A percentile compares a stretch with the other conserved stretches of the same genome.
Evolutionary conservation across 2,329 filamentous ascomycete species (phyloP).

Genomic region (Periglandula ipomoeae): DNA sequence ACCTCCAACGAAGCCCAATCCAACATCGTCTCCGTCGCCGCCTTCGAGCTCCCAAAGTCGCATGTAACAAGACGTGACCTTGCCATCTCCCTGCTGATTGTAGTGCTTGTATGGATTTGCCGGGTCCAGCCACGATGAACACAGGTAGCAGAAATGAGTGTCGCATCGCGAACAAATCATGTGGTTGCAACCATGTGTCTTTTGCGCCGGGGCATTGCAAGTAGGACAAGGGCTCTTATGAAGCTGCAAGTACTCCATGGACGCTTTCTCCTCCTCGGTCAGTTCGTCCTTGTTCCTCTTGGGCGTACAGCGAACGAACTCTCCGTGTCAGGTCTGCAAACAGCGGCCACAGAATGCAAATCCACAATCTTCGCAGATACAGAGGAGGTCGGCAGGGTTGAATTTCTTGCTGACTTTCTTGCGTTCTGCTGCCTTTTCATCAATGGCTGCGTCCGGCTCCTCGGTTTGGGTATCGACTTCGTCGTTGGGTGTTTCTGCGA

Average conservation of each 20-base stretch:
- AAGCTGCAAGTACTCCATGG: slow-evolving; percentile 69
- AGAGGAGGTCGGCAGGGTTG: slow-evolving; percentile 54
- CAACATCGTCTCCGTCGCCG: slow-evolving; percentile 57
- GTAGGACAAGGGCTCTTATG: slow-evolving; percentile 87
- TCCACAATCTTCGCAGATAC: slow-evolving; percentile 79
- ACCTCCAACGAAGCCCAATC: slow-evolving; percentile 34
- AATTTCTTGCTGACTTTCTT: slow-evolving; percentile 18
- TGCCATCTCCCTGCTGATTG: slow-evolving; percentile 50
- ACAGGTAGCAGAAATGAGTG: slow-evolving; percentile 93
- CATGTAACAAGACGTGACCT: slow-evolving; percentile 62
- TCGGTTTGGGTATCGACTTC: slow-evolving; percentile 18
- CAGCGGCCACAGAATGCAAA: slow-evolving; percentile 78
- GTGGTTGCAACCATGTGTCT: slow-evolving; percentile 91
- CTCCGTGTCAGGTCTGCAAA: slow-evolving; percentile 81
- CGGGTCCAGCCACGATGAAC: slow-evolving; percentile 74
- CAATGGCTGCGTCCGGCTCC: slow-evolving; percentile 8
- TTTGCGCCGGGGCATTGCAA: slow-evolving; percentile 76
- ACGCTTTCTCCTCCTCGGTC: slow-evolving; percentile 76
- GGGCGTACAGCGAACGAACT: slow-evolving; percentile 61
- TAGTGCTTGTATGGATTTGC: slow-evolving; percentile 84
- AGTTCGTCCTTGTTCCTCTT: slow-evolving; percentile 60
- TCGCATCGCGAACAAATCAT: slow-evolving; percentile 89
- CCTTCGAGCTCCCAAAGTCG: slow-evolving; percentile 83
- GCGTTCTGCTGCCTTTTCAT: neutral
- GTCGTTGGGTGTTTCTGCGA: slow-evolving; percentile 38